phyloP scores from a whole-genome alignment of 192 early-diverging fungal species.

The Chytriomyces sp. region DNA sequence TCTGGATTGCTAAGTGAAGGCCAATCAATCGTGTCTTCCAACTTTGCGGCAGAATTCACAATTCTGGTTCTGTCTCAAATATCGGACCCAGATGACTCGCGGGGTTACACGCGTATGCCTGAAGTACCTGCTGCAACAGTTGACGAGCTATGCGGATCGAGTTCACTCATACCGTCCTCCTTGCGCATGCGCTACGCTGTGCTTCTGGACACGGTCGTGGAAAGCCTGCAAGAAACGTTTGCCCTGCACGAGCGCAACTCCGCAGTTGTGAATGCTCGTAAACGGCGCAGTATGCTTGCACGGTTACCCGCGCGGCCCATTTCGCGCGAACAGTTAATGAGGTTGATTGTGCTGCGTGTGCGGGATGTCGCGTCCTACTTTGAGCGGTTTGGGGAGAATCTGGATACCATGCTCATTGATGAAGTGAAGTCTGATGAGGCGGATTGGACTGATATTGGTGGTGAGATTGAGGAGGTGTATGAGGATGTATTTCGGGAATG shows the following conservation, averaged over 20 bases:
- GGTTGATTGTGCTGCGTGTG: not conserved
- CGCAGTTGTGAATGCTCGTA: not conserved
- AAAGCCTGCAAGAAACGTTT: not conserved
- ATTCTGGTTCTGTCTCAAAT: too few relatives aligned
- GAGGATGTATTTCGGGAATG: not conserved
- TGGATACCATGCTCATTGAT: conserved; percentile 42
- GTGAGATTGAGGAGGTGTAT: conserved; percentile 7
- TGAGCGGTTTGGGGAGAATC: conserved; percentile 42
- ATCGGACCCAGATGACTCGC: too few relatives aligned
- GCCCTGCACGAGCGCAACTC: not conserved
- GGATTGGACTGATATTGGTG: conserved; percentile 25
- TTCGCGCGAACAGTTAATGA: not conserved
- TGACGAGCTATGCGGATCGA: too few relatives aligned
- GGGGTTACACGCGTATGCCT: too few relatives aligned
- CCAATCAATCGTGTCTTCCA: too few relatives aligned
- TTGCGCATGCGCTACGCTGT: not conserved
- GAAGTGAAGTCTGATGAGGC: conserved; percentile 35
- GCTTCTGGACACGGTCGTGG: not conserved
- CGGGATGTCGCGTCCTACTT: conserved; percentile 27
- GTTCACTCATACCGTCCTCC: not conserved
- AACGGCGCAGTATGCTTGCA: not conserved
- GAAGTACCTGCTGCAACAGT: too few relatives aligned
- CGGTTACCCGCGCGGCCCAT: conserved; percentile 9
- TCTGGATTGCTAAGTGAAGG: too few relatives aligned
- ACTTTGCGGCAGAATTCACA: too few relatives aligned